Conservation (phyloP, 495 filamentous ascomycete genomes). For the Ascobolus immersus region DNA sequence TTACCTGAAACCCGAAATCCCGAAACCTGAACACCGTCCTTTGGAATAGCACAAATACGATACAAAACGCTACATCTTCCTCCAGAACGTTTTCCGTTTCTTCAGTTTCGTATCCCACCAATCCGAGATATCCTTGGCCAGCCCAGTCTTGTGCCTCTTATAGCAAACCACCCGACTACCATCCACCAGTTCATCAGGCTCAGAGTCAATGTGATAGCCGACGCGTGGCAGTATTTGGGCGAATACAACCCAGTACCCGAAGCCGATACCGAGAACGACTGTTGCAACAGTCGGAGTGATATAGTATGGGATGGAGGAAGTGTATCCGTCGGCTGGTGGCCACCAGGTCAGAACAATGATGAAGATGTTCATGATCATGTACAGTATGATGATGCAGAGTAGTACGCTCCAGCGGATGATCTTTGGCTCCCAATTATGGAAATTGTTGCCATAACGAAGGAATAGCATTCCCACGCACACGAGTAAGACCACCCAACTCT, state of each 20-base stretch:
- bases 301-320: constrained; percentile 4
- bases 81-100: too few relatives aligned
- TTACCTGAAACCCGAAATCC: too few relatives aligned
- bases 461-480: constrained; percentile 9
- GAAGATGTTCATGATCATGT: constrained; percentile 11
- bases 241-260: constrained; percentile 11
- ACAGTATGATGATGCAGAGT: constrained; percentile 8
- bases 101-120: constrained; percentile 6
- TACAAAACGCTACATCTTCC: too few relatives aligned
- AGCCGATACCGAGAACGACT: constrained; percentile 9
- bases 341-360: constrained; percentile 13
- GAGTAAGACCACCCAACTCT: constrained; percentile 12
- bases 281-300: constrained; percentile 10
- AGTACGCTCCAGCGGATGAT: constrained; percentile 6
- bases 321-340: constrained; percentile 1
- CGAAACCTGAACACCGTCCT: too few relatives aligned
- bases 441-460: constrained; percentile 5
- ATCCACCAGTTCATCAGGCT: constrained; percentile 9
- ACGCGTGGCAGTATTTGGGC: constrained; percentile 8
- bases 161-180: constrained; percentile 12
- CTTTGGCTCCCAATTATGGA: constrained; percentile 3
- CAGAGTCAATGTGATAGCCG: constrained; percentile 10
- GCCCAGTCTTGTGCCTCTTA: constrained; percentile 11
- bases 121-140: constrained; percentile 3
- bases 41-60: too few relatives aligned